Conservation (phyloP, 345 rosid species). For the Dipteronia dyeriana region DNA sequence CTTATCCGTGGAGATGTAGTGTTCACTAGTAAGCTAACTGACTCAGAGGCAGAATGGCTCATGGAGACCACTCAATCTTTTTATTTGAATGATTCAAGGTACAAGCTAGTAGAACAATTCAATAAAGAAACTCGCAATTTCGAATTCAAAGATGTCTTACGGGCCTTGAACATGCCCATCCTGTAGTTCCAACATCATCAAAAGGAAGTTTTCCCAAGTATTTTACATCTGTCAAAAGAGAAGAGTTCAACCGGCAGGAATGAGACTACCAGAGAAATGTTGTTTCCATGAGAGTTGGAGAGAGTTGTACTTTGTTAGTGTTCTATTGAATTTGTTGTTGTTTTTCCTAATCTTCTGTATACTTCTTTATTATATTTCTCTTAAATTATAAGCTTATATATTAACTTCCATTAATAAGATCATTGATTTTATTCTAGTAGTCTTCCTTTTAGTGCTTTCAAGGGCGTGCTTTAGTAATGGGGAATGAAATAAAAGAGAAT, state of each 20-base stretch:
- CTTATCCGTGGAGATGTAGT: slow-evolving; percentile 84
- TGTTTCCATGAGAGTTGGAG: background rate
- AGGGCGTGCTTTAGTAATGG: no score
- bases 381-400: background rate
- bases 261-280: background rate
- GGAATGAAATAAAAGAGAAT: no score
- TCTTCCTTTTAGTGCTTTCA: no score
- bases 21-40: slow-evolving; percentile 86
- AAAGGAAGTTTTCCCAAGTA: background rate
- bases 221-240: background rate
- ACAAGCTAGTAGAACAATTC: slow-evolving; percentile 78
- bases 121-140: slow-evolving; percentile 76
- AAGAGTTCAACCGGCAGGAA: background rate
- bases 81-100: slow-evolving; percentile 77
- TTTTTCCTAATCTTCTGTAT: background rate
- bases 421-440: background rate
- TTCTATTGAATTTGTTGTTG: background rate
- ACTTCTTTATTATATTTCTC: background rate
- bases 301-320: background rate
- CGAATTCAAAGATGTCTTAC: slow-evolving; percentile 85
- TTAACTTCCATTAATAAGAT: background rate
- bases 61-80: slow-evolving; percentile 86
- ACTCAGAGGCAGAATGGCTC: slow-evolving; percentile 89
- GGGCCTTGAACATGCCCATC: slow-evolving; percentile 76
- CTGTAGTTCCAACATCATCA: slow-evolving; percentile 32